Conservation (phyloP, 169 alveolate species). For the Ichthyophthirius multifiliis region DNA sequence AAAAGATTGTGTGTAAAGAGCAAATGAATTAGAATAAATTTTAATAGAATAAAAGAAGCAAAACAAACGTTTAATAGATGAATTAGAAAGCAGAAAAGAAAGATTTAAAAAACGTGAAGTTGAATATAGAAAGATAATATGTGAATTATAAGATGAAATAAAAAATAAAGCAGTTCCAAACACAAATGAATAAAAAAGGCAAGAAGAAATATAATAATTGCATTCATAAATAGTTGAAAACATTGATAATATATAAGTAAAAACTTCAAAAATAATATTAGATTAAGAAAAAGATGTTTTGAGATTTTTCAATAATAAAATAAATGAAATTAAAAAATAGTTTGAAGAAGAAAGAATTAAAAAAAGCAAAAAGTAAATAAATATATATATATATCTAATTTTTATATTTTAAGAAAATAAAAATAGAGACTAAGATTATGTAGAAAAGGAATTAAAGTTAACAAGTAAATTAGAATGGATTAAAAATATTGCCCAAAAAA, state of each 20-base stretch:
- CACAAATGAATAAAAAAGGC: conserved; percentile 10
- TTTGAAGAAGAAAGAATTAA: conserved; percentile 48
- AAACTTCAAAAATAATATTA: conserved; percentile 39
- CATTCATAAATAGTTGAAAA: conserved; percentile 24
- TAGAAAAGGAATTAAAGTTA: conserved; percentile 36
- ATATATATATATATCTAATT: neutral
- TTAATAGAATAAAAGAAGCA: neutral
- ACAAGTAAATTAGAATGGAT: conserved; percentile 43
- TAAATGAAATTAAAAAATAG: conserved; percentile 38
- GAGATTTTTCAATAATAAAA: conserved; percentile 41
- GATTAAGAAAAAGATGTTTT: conserved; percentile 41
- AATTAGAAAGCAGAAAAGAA: conserved; percentile 25
- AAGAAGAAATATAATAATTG: conserved; percentile 11
- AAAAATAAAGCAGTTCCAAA: conserved; percentile 27
- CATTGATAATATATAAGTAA: conserved; percentile 29
- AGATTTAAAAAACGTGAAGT: conserved; percentile 30
- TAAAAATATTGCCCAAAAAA: conserved; percentile 41
- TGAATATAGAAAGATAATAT: conserved; percentile 37
- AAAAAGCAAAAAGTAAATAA: conserved; percentile 33
- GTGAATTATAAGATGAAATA: conserved; percentile 25
- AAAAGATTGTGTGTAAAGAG: neutral
- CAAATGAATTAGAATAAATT: neutral
- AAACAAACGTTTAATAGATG: neutral
- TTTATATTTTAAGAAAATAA: neutral
- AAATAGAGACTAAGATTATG: conserved; percentile 32